These are phyloP conservation scores for Microbotryomycetes sp. DNA, from an alignment of 1,284 basidiomycete species.

Conservation along the genomic window DNA sequence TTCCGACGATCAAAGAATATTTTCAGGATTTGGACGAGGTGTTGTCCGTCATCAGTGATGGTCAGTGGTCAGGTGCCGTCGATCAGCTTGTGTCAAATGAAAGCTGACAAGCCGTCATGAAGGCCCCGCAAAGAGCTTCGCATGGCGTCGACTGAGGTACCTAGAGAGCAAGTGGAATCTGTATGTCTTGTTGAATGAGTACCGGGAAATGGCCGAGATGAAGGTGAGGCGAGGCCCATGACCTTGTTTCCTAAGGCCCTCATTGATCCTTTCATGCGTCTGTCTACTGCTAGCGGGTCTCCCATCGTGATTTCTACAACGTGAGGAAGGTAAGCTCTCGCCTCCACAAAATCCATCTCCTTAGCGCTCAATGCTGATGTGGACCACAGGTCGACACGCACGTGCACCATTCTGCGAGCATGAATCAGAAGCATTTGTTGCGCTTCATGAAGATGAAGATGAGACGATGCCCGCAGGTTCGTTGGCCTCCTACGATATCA, in stretches of 20 bases:
- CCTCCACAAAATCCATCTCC: background rate
- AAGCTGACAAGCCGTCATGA: constrained; percentile 59
- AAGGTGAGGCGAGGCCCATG: too few relatives aligned
- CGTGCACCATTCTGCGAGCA: constrained; percentile 95
- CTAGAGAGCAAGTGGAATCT: constrained; percentile 93
- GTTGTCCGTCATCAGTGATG: constrained; percentile 43
- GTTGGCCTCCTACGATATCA: constrained; percentile 11
- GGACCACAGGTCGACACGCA: constrained; percentile 75
- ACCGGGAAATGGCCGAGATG: constrained; percentile 92
- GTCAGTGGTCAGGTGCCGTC: too few relatives aligned
- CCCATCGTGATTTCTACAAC: constrained; percentile 80
- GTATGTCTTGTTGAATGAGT: constrained; percentile 88
- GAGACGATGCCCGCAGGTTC: constrained; percentile 50
- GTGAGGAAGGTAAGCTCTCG: constrained; percentile 61
- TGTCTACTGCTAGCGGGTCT: background rate
- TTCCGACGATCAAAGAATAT: constrained; percentile 87
- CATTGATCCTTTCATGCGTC: background rate
- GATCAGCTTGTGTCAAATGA: background rate
- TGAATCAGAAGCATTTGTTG: constrained; percentile 99
- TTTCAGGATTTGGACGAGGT: constrained; percentile 90
- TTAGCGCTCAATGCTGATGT: background rate
- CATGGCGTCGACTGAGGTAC: constrained; percentile 87
- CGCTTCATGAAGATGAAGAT: constrained; percentile 97
- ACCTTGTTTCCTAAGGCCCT: background rate
- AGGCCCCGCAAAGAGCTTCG: constrained; percentile 93